Base-by-base conservation (phyloP, 2,329 filamentous ascomycete genomes). In the Xylaria sp. region DNA sequence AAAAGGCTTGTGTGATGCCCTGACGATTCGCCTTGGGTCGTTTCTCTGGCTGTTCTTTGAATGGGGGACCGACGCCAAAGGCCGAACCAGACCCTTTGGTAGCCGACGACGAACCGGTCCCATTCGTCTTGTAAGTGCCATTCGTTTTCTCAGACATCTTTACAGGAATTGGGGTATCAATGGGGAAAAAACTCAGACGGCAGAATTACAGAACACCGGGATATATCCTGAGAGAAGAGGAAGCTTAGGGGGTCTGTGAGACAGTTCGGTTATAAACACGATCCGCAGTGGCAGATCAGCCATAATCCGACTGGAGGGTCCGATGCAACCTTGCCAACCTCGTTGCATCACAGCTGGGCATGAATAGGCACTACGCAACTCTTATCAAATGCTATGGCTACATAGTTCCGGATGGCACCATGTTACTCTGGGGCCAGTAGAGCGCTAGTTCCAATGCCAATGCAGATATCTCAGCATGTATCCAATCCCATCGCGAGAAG, bases 1-100 rank as follows among this genome's bases (percentile, higher is more conserved):
- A 68, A 57, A 83, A 80, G 2, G 80, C 77, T 13, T 77, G 74
- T 2, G 73, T 73, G 41, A 83, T 75, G 4, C 81, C 81, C 51
- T 79, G 69, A 12, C 77, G 76, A 59, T 79, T 75, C 12, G 79
- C 73, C 59, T 76, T 78, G 3, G 72, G 75, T 5, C 65, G 62
- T 8, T 62, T 46, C 0, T 71, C 70, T 23, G 72, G 71, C 20
- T 74, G 73, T 58, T 73, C 74, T 52, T 73, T 74, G 52, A 64
- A 69, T 4, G 71, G 34, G 65, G 73, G 68, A 2, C 70, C 69
- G 1, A 68, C 68, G 1, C 70, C 71, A 44, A 72, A 71, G 28
- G 51, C 58, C 18, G 69, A 60, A 23, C 39, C 39, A 3, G 70
- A 55, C 23, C 56, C 60, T 56, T 73, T 75, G 37, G 56, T 44